Evolutionary conservation across 1,139 yeast species (phyloP).

Genomic region (Taphrina populina): DNA sequence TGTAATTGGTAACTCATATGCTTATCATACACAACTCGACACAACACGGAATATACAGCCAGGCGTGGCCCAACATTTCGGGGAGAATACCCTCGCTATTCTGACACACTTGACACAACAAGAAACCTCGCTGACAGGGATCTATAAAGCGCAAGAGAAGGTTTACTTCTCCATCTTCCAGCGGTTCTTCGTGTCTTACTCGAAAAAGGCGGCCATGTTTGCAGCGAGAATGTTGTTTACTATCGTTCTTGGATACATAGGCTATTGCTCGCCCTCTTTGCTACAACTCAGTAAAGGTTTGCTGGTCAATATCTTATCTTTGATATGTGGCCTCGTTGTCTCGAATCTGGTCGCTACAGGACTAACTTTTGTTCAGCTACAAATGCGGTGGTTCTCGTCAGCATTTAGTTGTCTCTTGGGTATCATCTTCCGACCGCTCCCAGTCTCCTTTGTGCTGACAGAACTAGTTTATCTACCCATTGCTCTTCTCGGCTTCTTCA

Average conservation of each 20-base stretch:
- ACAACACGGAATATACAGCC: conserved; percentile 14
- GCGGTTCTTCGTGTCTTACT: conserved; percentile 26
- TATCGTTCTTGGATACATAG: conserved; percentile 28
- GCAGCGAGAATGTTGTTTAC: conserved; percentile 22
- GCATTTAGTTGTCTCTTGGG: conserved; percentile 15
- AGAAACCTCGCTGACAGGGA: conserved; percentile 14
- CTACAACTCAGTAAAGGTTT: background rate
- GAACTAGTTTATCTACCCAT: conserved; percentile 12
- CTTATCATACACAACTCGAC: conserved; percentile 33
- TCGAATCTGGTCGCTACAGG: conserved; percentile 15
- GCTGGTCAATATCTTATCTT: conserved; percentile 8
- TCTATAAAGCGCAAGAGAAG: conserved; percentile 9
- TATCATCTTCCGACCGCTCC: background rate
- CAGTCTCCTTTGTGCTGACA: background rate
- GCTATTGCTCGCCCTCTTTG: conserved; percentile 15
- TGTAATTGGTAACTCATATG: conserved; percentile 32
- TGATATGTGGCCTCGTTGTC: conserved; percentile 16
- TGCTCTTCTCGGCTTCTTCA: conserved; percentile 14
- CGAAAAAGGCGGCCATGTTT: conserved; percentile 3
- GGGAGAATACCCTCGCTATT: conserved; percentile 34
- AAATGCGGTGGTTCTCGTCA: conserved; percentile 24
- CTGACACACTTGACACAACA: conserved; percentile 23
- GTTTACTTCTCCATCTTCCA: conserved; percentile 34
- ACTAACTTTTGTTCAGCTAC: conserved; percentile 6
- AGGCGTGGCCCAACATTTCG: conserved; percentile 35